Evolutionary conservation across 2,329 filamentous ascomycete species (phyloP), one percentile per base, ranked within the genome.

Genomic region (Sporothrix pallida): DNA sequence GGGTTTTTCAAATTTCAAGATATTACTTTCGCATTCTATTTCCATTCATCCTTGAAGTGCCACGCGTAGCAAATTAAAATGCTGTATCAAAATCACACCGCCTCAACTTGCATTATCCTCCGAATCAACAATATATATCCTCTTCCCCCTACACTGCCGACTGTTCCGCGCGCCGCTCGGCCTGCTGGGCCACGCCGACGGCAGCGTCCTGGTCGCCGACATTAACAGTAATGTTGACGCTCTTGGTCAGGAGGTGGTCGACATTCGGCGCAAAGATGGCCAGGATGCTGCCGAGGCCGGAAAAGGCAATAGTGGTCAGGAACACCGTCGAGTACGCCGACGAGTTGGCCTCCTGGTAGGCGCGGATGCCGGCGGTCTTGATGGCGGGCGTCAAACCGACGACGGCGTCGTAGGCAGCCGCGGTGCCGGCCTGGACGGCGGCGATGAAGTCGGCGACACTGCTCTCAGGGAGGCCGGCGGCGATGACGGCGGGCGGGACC

Each of bases 311-410:
- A 20, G 79, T 81, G 3, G 79, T 76, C 31, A 82, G 78, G 74
- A 81, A 83, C 0, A 83, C 79, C 0, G 80, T 81, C 15, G 77
- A 75, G 75, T 81, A 83, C 3, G 81, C 80, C 13, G 79, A 76
- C 7, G 79, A 78, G 72, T 80, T 82, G 17, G 81, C 81, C 50
- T 79, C 75, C 72, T 80, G 79, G 75, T 80, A 80, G 12, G 81
- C 81, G 23, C 70, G 71, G 17, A 76, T 75, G 0, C 81, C 80
- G 26, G 76, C 75, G 4, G 77, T 78, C 6, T 80, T 75, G 67
- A 82, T 80, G 17, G 76, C 73, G 3, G 77, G 74, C 23, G 78
- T 82, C 31, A 81, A 73, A 2, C 81, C 82, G 1, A 67, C 73
- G 7, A 76, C 77, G 58, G 81, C 80, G 2, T 79, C 62, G 10